Base-by-base conservation (phyloP, 2,329 filamentous ascomycete species). In the Fusarium pseudonygamai region DNA sequence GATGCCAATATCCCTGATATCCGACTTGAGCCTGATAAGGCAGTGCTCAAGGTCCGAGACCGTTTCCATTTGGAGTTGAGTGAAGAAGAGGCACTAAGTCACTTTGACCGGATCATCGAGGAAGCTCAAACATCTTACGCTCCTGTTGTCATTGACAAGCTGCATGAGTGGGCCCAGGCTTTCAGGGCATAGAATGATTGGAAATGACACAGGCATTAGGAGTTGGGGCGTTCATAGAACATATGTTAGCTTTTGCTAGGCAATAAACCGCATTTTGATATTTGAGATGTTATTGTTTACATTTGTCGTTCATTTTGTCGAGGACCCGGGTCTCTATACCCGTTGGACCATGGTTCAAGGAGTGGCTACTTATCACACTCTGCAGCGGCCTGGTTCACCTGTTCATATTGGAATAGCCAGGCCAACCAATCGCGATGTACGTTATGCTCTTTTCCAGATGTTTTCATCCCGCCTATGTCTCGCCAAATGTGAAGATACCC, bases 1-100 rank as follows among this genome's bases (percentile, higher is more conserved):
- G 95, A 98, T 81, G 96, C 96, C 43, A 97, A 97, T 79, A 97
- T 99, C 67, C 96, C 95, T 0, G 97, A 98, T 77, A 97, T 99
- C 78, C 92, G 93, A 66, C 88, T 97, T 28, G 95, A 97, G 83
- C 93, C 94, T 16, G 95, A 98, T 82, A 97, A 97, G 84, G 95
- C 94, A 16, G 96, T 98, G 22, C 85, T 95, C 77, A 99, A 98
- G 84, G 96, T 99, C 10, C 92, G 96, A 80, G 96, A 99, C 84
- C 87, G 96, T 42, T 97, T 99, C 81, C 95, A 97, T 83, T 82
- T 99, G 56, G 96, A 97, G 79, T 89, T 97, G 80, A 93, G 88
- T 53, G 96, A 99, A 81, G 95, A 97, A 79, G 96, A 98, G 79
- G 96, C 96, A 3, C 93, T 97, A 67, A 85, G 93, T 57, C 91